Evolutionary conservation across 306 rosid genomes (phyloP), one percentile per base, ranked within the genome.

Genomic region (Inga laurina): DNA sequence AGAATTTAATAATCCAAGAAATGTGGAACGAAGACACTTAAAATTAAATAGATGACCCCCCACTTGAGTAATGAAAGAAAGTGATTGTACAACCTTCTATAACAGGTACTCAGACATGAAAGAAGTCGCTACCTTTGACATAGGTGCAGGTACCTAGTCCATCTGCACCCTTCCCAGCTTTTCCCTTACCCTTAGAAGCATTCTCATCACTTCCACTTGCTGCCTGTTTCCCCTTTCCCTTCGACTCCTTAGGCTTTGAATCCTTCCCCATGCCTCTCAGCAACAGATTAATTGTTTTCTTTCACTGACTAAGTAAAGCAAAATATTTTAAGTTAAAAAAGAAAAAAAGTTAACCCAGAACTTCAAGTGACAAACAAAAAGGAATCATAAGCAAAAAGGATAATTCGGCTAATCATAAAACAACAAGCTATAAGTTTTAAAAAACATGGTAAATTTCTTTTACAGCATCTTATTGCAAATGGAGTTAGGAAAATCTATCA

Each of bases 121-220:
- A 65, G 4, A 30, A 56, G 16, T 59, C n/a, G 43, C 75, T 78
- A 93, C 97, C 97, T 85, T 95, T 93, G 22, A 95, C 99, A 77
- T 95, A 95, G 51, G 99, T 95, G 90, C 99, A 95, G 79, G 99
- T 95, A 77, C 99, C 98, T 44, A 95, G 99, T 22, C 92, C 97
- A 86, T 93, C 99, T 71, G 88, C 85, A 56, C 88, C 89, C 88
- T 95, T 95, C 49, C 82, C 97, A 46, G 89, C 90, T 74, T 95
- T 95, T 69, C 99, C 99, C 84, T 95, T 95, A 7, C 97, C 98
- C 84, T 95, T 95, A 1, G 93, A 88, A 71, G 91, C 89, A 76
- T 81, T 87, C 35, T 95, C 99, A 66, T 91, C 97, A 76, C 93
- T 84, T 73, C 92, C 97, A 77, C 90, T 83, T 48, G 91, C 90